Conservation (phyloP, 148 eudicot species). For the Talinum fruticosum region DNA sequence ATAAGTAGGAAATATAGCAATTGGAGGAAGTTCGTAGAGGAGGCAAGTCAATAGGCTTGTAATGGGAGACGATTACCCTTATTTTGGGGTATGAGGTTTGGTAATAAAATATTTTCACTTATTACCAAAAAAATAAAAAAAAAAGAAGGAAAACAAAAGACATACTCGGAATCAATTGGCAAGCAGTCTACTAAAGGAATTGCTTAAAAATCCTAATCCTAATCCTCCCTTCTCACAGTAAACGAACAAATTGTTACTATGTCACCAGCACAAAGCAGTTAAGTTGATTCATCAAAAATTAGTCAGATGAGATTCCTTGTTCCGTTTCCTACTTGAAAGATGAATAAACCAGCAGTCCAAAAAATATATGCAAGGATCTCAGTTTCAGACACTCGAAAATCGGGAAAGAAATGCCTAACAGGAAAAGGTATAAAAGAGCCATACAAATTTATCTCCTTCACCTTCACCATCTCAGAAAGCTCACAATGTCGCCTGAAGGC, state of each 20-base stretch:
- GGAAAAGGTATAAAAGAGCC: slow-evolving; percentile 21
- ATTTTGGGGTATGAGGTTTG: too few relatives aligned
- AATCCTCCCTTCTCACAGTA: neutral
- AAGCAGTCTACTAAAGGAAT: neutral
- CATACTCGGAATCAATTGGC: neutral
- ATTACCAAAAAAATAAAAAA: too few relatives aligned
- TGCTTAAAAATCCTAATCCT: neutral
- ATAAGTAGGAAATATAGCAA: too few relatives aligned
- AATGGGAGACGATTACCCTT: too few relatives aligned
- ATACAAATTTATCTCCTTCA: slow-evolving; percentile 94
- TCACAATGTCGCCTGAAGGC: slow-evolving; percentile 91
- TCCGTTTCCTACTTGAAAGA: neutral
- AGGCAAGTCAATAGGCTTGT: too few relatives aligned
- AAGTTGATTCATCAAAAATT: neutral
- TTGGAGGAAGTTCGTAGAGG: too few relatives aligned
- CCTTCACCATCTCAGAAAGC: slow-evolving; percentile 80
- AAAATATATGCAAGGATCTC: slow-evolving; percentile 5
- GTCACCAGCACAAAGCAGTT: neutral
- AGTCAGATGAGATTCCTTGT: neutral
- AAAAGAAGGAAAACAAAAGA: too few relatives aligned
- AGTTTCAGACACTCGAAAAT: neutral
- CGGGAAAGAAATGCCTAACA: neutral
- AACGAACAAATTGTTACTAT: neutral
- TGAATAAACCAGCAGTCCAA: neutral
- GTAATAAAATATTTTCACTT: too few relatives aligned